Conservation (phyloP, 1,284 basidiomycete genomes). For the Irpex rosettiformis region DNA sequence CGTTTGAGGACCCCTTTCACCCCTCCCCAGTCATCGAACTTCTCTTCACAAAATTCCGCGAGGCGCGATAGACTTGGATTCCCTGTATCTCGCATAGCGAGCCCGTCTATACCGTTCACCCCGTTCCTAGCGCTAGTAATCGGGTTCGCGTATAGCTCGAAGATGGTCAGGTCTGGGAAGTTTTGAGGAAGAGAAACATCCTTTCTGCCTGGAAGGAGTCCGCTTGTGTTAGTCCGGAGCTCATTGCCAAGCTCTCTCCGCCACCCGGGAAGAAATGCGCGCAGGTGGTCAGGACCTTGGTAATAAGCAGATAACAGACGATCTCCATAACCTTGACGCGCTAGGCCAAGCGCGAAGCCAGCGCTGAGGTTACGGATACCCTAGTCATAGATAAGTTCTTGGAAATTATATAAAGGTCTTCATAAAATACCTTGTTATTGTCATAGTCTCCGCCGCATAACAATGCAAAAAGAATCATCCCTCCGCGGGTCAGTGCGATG, state of each 20-base stretch:
- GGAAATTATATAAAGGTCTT: slow-evolving; percentile 10
- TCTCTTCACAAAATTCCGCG: slow-evolving; percentile 48
- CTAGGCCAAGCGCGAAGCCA: slow-evolving; percentile 34
- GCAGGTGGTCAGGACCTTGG: slow-evolving; percentile 22
- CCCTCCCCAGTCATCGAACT: slow-evolving; percentile 55
- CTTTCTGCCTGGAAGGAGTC: slow-evolving; percentile 34
- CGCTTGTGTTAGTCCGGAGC: slow-evolving; percentile 42
- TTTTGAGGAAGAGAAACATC: slow-evolving; percentile 32
- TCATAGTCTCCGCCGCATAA: slow-evolving; percentile 68
- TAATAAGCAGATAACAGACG: slow-evolving; percentile 39
- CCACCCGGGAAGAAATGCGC: slow-evolving; percentile 36
- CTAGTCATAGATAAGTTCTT: slow-evolving; percentile 25
- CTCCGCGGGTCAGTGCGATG: slow-evolving; percentile 44
- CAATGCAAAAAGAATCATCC: slow-evolving; percentile 62
- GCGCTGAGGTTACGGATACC: slow-evolving; percentile 35
- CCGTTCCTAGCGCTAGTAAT: slow-evolving; percentile 22
- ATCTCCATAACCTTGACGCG: slow-evolving; percentile 40
- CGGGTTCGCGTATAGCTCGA: slow-evolving; percentile 47
- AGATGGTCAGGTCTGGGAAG: slow-evolving; percentile 38
- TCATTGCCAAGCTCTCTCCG: slow-evolving; percentile 41
- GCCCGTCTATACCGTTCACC: slow-evolving; percentile 25
- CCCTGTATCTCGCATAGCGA: slow-evolving; percentile 27
- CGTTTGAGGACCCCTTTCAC: slow-evolving; percentile 37
- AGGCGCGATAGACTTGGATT: slow-evolving; percentile 40
- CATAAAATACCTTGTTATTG: slow-evolving; percentile 28